These are phyloP conservation scores for Serpula lacrymans DNA, from an alignment of 768 basidiomycete species.

Conservation along the genomic window DNA sequence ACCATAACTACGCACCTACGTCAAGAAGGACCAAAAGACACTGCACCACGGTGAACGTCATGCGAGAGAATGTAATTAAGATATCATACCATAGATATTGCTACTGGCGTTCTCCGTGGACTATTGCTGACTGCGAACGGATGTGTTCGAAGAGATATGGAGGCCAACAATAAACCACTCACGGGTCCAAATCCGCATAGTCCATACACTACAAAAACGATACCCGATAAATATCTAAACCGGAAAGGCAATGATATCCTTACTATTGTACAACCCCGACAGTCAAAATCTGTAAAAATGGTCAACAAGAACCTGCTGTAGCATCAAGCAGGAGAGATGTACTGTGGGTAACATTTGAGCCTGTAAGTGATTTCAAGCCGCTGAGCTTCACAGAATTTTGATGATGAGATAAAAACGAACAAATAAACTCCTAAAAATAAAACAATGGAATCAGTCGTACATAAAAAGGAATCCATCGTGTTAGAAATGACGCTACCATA, in stretches of 20 bases:
- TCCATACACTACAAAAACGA: neutral
- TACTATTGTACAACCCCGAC: slow-evolving; percentile 1
- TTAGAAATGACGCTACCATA: neutral
- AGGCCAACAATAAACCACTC: neutral
- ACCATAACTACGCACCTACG: too few relatives aligned
- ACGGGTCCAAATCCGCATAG: neutral
- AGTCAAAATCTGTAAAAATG: neutral
- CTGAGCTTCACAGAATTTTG: neutral
- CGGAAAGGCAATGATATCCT: neutral
- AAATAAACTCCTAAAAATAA: too few relatives aligned
- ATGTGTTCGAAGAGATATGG: neutral
- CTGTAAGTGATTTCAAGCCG: neutral
- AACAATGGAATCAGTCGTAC: neutral
- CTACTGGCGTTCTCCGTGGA: neutral
- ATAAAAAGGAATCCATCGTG: neutral
- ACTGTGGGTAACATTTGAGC: neutral
- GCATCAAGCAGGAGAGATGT: too few relatives aligned
- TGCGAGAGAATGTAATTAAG: neutral
- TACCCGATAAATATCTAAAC: neutral
- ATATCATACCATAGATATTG: neutral
- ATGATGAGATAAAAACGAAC: too few relatives aligned
- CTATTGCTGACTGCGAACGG: neutral
- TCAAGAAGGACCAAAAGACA: too few relatives aligned
- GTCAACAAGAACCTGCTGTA: neutral
- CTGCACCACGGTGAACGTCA: neutral